phyloP scores from a whole-genome alignment of 2,329 filamentous ascomycete genomes.

The Apiospora rasikravindrae region DNA sequence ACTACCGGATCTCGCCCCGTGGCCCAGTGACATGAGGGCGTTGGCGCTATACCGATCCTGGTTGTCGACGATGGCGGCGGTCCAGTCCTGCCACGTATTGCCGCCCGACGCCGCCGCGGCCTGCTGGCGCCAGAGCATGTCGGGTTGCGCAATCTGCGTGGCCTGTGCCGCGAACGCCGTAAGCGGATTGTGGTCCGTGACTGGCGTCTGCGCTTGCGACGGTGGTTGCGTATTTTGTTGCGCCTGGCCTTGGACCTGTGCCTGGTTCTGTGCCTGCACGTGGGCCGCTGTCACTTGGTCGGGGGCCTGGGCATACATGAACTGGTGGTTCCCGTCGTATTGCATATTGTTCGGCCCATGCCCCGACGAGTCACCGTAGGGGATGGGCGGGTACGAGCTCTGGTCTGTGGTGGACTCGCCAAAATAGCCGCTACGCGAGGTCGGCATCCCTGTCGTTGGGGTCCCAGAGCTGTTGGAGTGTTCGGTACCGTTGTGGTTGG shows the following conservation, averaged over 20 bases:
- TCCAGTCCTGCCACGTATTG: slow-evolving; percentile 62
- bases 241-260: slow-evolving; percentile 34
- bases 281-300: slow-evolving; percentile 34
- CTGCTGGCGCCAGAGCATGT: slow-evolving; percentile 39
- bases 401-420: slow-evolving; percentile 33
- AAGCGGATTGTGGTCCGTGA: slow-evolving; percentile 33
- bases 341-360: slow-evolving; percentile 33
- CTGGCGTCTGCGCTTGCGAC: slow-evolving; percentile 28
- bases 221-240: slow-evolving; percentile 27
- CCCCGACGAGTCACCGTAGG: slow-evolving; percentile 32
- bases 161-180: slow-evolving; percentile 37
- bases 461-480: slow-evolving; percentile 26
- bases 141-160: slow-evolving; percentile 36
- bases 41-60: slow-evolving; percentile 57
- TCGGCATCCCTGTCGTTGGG: slow-evolving; percentile 32
- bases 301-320: slow-evolving; percentile 34
- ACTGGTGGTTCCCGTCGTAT: slow-evolving; percentile 35
- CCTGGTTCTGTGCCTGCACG: slow-evolving; percentile 31
- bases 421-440: slow-evolving; percentile 35
- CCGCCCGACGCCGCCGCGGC: slow-evolving; percentile 37
- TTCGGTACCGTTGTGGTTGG: slow-evolving; percentile 31
- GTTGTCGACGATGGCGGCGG: slow-evolving; percentile 54
- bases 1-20: slow-evolving; percentile 34
- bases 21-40: slow-evolving; percentile 51
- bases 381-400: slow-evolving; percentile 33